These are phyloP conservation scores for Salix arbutifolia DNA, from an alignment of 345 rosid genomes.

Conservation along the genomic window DNA sequence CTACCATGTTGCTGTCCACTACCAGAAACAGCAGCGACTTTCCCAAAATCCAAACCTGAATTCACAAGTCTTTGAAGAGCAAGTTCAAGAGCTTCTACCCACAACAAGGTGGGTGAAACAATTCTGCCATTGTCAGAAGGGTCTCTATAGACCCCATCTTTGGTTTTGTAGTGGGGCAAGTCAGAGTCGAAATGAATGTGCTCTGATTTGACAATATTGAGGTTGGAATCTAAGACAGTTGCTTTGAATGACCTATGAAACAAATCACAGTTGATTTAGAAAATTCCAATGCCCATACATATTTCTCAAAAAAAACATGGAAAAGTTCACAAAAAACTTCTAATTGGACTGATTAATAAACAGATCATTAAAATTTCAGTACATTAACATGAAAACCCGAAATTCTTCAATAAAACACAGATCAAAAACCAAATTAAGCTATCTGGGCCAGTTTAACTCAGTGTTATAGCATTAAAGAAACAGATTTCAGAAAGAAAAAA, in stretches of 20 bases:
- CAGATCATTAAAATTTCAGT: neutral
- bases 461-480: neutral
- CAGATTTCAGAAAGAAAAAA: neutral
- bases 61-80: slow-evolving; percentile 54
- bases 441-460: neutral
- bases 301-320: no score
- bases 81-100: slow-evolving; percentile 94
- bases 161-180: slow-evolving; percentile 69
- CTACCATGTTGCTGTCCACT: slow-evolving; percentile 99
- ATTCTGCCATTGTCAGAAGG: slow-evolving; percentile 57
- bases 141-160: slow-evolving; percentile 82
- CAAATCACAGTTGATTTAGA: neutral
- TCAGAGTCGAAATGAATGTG: slow-evolving; percentile 77
- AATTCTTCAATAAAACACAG: neutral
- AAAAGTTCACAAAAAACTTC: no score
- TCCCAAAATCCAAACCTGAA: slow-evolving; percentile 56
- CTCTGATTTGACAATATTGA: slow-evolving; percentile 60
- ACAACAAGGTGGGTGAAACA: slow-evolving; percentile 94
- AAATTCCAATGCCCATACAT: neutral
- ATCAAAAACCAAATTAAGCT: neutral
- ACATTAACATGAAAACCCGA: neutral
- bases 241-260: slow-evolving; percentile 85
- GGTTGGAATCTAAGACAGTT: slow-evolving; percentile 68
- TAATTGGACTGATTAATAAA: neutral
- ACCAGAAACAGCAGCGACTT: slow-evolving; percentile 74